Base-by-base conservation (phyloP, 345 rosid species). In the Garcia nutans region DNA sequence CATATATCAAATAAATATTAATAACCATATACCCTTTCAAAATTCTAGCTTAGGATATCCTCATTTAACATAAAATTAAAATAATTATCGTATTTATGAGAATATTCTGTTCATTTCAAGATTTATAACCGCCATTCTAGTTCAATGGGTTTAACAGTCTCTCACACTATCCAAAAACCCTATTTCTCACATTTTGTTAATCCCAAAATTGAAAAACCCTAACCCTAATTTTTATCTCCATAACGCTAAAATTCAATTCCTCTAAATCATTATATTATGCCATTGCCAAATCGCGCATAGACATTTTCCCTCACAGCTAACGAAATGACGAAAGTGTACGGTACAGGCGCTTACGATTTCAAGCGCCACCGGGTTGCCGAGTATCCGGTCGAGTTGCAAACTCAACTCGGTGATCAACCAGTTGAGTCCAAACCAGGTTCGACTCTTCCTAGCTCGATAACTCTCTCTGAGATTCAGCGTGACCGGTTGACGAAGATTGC, bases 361-460 rank as follows among this genome's bases (percentile, higher is more conserved):
- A 96, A 90, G 92, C 98, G 99, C 84, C 99, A 92, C 83, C 91
- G 85, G 13, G 99, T 96, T 13, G 99, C 98, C 1, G 99, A 96
- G 90, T 96, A 96, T 79, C 99, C 98, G 31, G 79, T 88, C 49
- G 99, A 95, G 76, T 26, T 79, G n/a, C 77, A 49, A 28, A 75
- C 47, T 57, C 86, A 86, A 65, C 83, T 74, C 9, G 84, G 79
- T 13, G 90, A 87, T 56, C 85, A 86, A 70, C 87, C 89, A 24
- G 86, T 76, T n/a, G 91, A 91, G 65, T 68, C 96, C 62, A 84
- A 86, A 76, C 83, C 89, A 42, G 90, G 93, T 10, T 84, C 94
- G 28, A 81, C 88, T 23, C 86, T 90, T 31, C 90, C 96, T 2
- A 87, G 85, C 88, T 88, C 98, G 52, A 92, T 96, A 60, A 93